Percentiles rank a stretch among this genome's conserved stretches.
phyloP scores from a whole-genome alignment of 306 rosid species.

The Pyrus bretschneideri region DNA sequence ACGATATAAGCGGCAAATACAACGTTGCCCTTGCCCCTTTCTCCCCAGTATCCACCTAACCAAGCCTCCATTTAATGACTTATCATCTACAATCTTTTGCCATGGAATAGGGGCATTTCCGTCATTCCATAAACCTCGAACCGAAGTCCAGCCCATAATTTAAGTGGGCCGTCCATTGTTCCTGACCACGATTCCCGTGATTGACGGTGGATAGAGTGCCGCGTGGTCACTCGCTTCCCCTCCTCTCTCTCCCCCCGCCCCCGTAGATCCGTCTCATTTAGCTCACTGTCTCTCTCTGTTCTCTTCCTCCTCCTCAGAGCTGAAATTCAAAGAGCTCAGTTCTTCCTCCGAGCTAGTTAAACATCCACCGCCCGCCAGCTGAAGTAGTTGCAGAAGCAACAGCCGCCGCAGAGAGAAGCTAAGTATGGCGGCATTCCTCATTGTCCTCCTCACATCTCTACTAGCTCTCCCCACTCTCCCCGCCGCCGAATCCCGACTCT shows the following conservation, averaged over 20 bases:
- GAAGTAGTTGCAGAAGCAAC: not conserved
- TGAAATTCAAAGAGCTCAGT: not conserved
- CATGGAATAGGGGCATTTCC: not conserved
- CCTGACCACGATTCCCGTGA: slow-evolving; percentile 28
- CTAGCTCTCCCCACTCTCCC: not conserved
- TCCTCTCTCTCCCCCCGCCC: not conserved
- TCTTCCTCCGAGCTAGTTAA: not conserved
- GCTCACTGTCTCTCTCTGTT: not conserved
- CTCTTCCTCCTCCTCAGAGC: too few relatives aligned
- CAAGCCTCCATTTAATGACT: not conserved
- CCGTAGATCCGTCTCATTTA: not conserved
- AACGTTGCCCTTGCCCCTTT: not conserved
- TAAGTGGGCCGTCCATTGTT: not conserved
- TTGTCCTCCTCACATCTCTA: slow-evolving; percentile 3
- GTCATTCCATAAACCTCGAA: not conserved
- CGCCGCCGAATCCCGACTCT: slow-evolving; percentile 7
- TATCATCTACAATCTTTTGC: not conserved
- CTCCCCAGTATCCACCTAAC: not conserved
- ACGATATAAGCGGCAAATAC: not conserved
- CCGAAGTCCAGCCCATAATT: not conserved
- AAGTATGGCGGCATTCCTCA: slow-evolving; percentile 3
- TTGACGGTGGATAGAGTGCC: slow-evolving; percentile 10
- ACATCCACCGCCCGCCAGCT: not conserved
- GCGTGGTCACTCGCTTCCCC: not conserved
- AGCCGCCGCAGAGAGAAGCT: not conserved